Conservation (phyloP, 2,329 filamentous ascomycete species). For the Stagonosporopsis rhizophila region DNA sequence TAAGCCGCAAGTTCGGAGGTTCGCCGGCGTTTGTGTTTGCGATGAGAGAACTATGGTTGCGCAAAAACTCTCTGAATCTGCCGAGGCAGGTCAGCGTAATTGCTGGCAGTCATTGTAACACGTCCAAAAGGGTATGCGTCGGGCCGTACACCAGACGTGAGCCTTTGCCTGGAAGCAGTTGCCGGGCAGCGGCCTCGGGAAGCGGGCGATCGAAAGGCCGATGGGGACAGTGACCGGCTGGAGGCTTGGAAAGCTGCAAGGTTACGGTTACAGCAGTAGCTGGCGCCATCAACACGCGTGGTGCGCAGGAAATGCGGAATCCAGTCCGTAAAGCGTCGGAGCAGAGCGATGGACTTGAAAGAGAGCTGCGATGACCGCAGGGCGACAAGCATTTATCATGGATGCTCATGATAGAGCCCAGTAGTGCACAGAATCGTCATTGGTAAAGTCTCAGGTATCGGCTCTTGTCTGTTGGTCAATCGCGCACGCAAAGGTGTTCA, state of each 20-base stretch:
- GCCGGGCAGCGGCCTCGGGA: constrained; percentile 16
- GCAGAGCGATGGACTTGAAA: constrained; percentile 4
- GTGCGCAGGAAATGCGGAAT: constrained; percentile 7
- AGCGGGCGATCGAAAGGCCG: constrained; percentile 23
- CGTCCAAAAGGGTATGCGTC: not conserved
- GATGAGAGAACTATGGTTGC: not conserved
- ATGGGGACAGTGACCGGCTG: constrained; percentile 13
- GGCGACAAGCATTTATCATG: not conserved
- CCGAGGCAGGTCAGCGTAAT: not conserved
- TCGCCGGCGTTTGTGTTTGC: constrained; percentile 7
- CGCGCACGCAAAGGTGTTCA: constrained; percentile 9
- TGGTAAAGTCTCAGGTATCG: not conserved
- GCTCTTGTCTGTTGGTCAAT: constrained; percentile 3
- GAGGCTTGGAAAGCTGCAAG: constrained; percentile 7
- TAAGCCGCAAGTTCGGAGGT: constrained; percentile 16
- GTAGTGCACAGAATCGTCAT: not conserved
- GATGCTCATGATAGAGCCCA: not conserved
- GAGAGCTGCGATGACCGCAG: not conserved
- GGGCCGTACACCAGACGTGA: constrained; percentile 14
- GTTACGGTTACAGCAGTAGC: constrained; percentile 19
- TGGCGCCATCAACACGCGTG: constrained; percentile 15
- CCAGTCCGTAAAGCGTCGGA: not conserved
- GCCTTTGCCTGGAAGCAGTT: constrained; percentile 9
- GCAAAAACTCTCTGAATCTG: not conserved
- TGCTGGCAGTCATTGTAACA: not conserved